Evolutionary conservation across 371 early-diverging fungal species (phyloP), one percentile per base, ranked within the genome.

Genomic region (Mucor piriformis): DNA sequence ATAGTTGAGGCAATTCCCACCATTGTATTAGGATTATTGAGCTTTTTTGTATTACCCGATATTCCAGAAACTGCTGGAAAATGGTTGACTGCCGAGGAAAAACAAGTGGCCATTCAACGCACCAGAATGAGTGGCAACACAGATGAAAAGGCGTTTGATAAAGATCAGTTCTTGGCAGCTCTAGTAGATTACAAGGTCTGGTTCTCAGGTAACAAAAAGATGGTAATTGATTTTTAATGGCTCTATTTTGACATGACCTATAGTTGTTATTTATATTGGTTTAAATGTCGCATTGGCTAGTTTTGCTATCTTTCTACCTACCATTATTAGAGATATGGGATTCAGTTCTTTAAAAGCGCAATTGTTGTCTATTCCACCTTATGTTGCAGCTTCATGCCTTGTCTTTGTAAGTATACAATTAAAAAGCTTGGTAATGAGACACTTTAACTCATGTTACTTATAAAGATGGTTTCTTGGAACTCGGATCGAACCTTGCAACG

Each of bases 1-100:
- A 76, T 86, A n/a, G 72, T 82, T n/a, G 86, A 84, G 59, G 83
- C 83, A 6, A 58, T 77, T 20, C 86, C 84, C 0, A 83, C 86
- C 0, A 80, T 86, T 37, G 54, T 72, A 6, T 61, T 82, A 11
- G 84, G 84, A 0, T 47, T 83, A 3, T 24, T 84, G 44, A 67
- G 72, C 33, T 71, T 73, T 44, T 35, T 64, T 7, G 54, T 69
- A 6, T 46, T 79, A 6, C 79, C 79, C 6, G 63, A 79, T 40
- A 69, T 63, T 3, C 77, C 77, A n/a, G 68, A 69, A 29, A 69
- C 63, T n/a, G 69, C 66, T 11, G 35, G 46, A 13, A 48, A 61
- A 23, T 79, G 73, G 73, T 42, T 79, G 13, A 72, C 70, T n/a
- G 49, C 52, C n/a, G 69, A 69, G 16, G 79, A 79, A 58, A 66